Evolutionary conservation across 2,329 filamentous ascomycete genomes (phyloP), one percentile per base, ranked within the genome.

Genomic region (Xylariales sp.): DNA sequence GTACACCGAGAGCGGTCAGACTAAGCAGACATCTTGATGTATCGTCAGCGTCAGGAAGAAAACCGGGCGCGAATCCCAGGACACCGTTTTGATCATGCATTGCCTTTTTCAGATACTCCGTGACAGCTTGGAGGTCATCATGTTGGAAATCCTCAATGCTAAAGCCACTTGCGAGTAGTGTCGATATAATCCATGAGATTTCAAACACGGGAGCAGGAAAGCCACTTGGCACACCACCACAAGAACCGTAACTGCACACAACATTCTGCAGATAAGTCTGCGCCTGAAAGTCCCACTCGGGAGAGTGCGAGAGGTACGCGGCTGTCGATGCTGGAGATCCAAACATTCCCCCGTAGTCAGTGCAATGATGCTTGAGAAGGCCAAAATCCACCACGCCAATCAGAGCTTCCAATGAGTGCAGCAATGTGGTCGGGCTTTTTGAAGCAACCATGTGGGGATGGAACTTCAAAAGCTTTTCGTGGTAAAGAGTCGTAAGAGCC

Each of bases 351-450:
- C 30, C 30, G 30, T 33, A 19, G n/a, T 16, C 4, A 5, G 21
- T 18, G n/a, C 18, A 10, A 25, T 28, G 24, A 5, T 21, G 12
- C 4, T 14, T 10, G 18, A 38, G 17, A 13, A 43, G 47, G 29
- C 58, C 44, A 40, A 65, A 66, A 27, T 63, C 52, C 17, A 58
- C 48, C 16, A 38, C 46, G 5, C 60, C 54, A 28, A 56, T 47
- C 28, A 63, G 59, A 2, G 56, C 60, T 32, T 65, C 63, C 0
- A 65, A 44, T 2, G 59, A 62, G 37, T 64, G 57, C 4, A 59
- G 30, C 1, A 50, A 18, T 0, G 60, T 56, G 1, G 46, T 47
- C 20, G 51, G 27, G n/a, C 37, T 40, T 5, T 40, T 33, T 36
- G 52, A 53, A n/a, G n/a, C n/a, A 2, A 59, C 38, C 8, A 29